Conservation (phyloP, 768 basidiomycete genomes). For the Russula olivacea region DNA sequence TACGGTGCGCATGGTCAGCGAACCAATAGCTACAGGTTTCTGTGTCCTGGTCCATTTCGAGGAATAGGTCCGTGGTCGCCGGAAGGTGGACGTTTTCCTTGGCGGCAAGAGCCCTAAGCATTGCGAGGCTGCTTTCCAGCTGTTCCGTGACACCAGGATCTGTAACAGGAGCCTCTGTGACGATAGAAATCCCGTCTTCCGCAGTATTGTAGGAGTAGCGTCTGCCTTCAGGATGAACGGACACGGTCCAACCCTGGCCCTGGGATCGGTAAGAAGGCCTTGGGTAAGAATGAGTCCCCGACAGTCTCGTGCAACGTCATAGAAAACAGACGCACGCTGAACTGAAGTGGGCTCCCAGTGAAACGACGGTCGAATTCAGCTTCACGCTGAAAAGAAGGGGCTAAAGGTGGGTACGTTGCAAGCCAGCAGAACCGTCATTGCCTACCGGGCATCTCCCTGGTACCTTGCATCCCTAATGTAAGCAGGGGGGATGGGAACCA, state of each 20-base stretch:
- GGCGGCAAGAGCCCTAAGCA: not conserved
- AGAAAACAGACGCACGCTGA: conserved; percentile 2
- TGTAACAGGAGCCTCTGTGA: conserved; percentile 5
- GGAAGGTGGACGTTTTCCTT: not conserved
- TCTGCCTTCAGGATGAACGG: conserved; percentile 16
- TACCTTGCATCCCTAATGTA: conserved; percentile 4
- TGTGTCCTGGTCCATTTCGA: conserved; percentile 2
- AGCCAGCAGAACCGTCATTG: too few relatives aligned
- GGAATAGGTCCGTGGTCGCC: conserved; percentile 5
- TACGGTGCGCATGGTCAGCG: conserved; percentile 9
- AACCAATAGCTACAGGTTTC: conserved; percentile 11
- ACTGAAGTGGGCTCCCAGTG: not conserved
- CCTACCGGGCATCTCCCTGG: conserved; percentile 1
- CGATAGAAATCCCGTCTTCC: not conserved
- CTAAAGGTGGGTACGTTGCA: not conserved
- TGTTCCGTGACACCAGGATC: not conserved
- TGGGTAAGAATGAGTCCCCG: not conserved
- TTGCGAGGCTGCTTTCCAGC: not conserved
- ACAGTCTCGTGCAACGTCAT: too few relatives aligned
- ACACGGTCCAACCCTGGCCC: not conserved
- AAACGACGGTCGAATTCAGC: not conserved
- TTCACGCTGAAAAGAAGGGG: not conserved
- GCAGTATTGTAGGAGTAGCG: not conserved
- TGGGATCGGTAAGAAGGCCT: conserved; percentile 8
- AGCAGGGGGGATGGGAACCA: not conserved